These are phyloP conservation scores for Parsonsia alboflavescens DNA, from an alignment of 257 asterid species.

Conservation along the genomic window DNA sequence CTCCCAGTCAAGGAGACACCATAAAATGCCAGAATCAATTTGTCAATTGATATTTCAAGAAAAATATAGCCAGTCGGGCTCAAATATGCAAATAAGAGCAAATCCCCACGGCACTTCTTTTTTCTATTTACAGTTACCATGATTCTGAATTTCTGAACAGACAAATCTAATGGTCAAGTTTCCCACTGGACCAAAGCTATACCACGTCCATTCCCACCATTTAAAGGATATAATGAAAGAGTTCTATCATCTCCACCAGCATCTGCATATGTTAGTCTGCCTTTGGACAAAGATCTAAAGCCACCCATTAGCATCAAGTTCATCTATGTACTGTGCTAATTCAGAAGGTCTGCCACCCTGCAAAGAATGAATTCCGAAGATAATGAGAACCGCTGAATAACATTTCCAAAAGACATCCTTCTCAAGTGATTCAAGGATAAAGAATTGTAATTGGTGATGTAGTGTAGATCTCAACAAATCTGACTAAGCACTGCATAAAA, in stretches of 20 bases:
- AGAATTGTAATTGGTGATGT: neutral
- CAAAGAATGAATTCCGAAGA: neutral
- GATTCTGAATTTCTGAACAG: neutral
- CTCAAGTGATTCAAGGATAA: neutral
- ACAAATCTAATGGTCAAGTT: neutral
- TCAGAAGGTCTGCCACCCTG: neutral
- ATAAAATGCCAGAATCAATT: neutral
- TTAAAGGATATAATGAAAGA: neutral
- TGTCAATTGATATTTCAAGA: neutral
- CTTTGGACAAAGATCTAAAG: neutral
- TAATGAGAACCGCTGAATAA: neutral
- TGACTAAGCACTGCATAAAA: neutral
- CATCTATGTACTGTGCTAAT: slow-evolving; percentile 1
- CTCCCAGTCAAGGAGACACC: neutral
- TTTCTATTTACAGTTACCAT: slow-evolving; percentile 7
- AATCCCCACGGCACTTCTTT: neutral
- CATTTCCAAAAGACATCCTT: neutral
- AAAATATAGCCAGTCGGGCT: neutral
- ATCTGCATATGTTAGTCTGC: neutral
- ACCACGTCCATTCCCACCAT: neutral
- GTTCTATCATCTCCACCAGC: neutral
- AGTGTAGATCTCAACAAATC: neutral
- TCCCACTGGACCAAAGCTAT: neutral
- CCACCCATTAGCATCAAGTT: neutral
- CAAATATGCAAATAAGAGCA: neutral